Conservation (phyloP, 1,284 basidiomycete species). For the Sphaerobolus stellatus region DNA sequence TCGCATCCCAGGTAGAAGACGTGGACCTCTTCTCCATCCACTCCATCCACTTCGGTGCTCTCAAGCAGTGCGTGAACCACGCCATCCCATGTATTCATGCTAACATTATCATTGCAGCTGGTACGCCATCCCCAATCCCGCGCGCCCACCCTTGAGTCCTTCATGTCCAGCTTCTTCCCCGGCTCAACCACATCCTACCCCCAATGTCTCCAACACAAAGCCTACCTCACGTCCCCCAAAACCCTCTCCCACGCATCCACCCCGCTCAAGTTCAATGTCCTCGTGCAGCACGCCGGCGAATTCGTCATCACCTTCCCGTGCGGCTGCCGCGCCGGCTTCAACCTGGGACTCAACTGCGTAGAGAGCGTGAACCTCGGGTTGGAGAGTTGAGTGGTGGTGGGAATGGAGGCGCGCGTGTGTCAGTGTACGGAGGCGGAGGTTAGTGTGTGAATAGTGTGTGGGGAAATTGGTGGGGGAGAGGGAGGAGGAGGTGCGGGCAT, state of each 20-base stretch:
- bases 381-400: too few relatives aligned
- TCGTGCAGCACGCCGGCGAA: slow-evolving; percentile 88
- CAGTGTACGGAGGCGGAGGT: slow-evolving; percentile 74
- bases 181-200: too few relatives aligned
- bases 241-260: slow-evolving; percentile 31
- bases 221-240: not conserved
- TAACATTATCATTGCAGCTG: too few relatives aligned
- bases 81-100: not conserved
- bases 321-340: slow-evolving; percentile 98
- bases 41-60: slow-evolving; percentile 97
- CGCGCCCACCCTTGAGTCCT: too few relatives aligned
- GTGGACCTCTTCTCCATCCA: slow-evolving; percentile 80
- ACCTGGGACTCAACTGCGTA: slow-evolving; percentile 95
- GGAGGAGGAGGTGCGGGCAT: too few relatives aligned
- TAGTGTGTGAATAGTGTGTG: too few relatives aligned
- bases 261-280: too few relatives aligned
- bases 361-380: slow-evolving; percentile 99
- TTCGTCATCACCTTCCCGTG: slow-evolving; percentile 95
- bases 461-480: too few relatives aligned
- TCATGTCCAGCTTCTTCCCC: too few relatives aligned
- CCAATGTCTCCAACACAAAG: not conserved
- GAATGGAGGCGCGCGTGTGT: too few relatives aligned
- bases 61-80: slow-evolving; percentile 62
- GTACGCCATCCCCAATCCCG: too few relatives aligned
- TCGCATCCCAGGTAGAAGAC: slow-evolving; percentile 97